Base-by-base conservation (phyloP, 331 rosid genomes). In the Erythrophleum ivorense region DNA sequence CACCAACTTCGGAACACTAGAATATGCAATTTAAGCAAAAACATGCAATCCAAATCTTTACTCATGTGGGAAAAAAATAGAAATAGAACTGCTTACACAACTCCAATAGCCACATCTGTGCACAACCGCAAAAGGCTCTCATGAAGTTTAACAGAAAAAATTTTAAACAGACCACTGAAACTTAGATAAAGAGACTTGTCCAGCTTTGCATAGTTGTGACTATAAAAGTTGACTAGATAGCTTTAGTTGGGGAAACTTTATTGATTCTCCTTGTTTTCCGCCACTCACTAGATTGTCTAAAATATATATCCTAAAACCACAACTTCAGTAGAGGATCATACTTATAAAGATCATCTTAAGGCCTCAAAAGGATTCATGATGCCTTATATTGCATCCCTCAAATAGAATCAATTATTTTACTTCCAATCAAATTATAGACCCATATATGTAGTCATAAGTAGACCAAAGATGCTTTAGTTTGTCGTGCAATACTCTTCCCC, bases 11-110 rank as follows among this genome's bases (percentile, higher is more conserved):
- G 70, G 18, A 41, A 38, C 71, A 49, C 50, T 12, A 54, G 75
- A 77, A 60, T 70, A 77, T 72, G 43, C 66, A 69, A 81, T 70
- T 78, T 49, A 59, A 54, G 73, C 50, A 81, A 77, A 63, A 57
- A 40, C 69, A 58, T 77, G 68, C 10, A 79, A 48, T 54, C 18
- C 10, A 71, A 36, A 50, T 79, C 64, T 18, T 69, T 6, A 60
- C 12, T 60, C 40, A 6, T 14, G 34, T 16, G 76, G 54, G 43
- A 83, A 80, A 75, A 57, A 9, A 66, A 10, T 13, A 49, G 45
- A 52, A 60, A 60, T 60, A 60, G 41, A 33, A 62, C 40, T 62
- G 12, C 43, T 62, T 8, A 13, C 6, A 40, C n/a, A 62, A 62
- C 43, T 36, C 68, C 43, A 73, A 49, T 10, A 73, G 36, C 57